Conservation (phyloP, 805 yeast genomes). For the Yarrowia sp. region DNA sequence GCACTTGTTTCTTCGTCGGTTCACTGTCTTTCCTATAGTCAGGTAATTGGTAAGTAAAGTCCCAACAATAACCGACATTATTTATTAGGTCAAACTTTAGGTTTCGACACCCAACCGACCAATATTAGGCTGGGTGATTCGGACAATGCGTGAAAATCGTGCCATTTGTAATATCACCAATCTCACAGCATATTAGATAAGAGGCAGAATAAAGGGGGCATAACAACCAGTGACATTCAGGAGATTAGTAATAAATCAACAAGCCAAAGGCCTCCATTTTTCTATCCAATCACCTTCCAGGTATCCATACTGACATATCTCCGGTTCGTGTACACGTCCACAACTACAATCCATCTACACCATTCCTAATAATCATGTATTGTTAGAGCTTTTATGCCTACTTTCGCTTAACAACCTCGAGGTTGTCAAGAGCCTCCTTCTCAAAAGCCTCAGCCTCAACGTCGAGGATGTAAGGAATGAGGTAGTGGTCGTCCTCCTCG, state of each 20-base stretch:
- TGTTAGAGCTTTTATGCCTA: conserved; percentile 39
- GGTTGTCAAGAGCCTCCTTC: conserved; percentile 86
- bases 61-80: neutral
- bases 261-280: too few relatives aligned
- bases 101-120: neutral
- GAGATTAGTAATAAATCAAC: too few relatives aligned
- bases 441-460: conserved; percentile 92
- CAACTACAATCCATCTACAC: neutral
- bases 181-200: neutral
- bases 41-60: neutral
- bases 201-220: neutral
- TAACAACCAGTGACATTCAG: too few relatives aligned
- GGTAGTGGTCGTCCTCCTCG: conserved; percentile 68
- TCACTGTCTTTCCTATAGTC: too few relatives aligned
- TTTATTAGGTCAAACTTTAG: neutral
- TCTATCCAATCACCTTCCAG: too few relatives aligned
- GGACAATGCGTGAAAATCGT: conserved; percentile 2
- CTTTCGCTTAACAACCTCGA: conserved; percentile 52
- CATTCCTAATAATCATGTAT: conserved; percentile 30
- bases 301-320: too few relatives aligned
- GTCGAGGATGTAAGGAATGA: conserved; percentile 88
- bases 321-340: neutral
- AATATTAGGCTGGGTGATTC: neutral
- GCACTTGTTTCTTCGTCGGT: too few relatives aligned
- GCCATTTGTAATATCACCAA: conserved; percentile 27